phyloP scores from a whole-genome alignment of 2,329 filamentous ascomycete species.

The Cercospora sp. region DNA sequence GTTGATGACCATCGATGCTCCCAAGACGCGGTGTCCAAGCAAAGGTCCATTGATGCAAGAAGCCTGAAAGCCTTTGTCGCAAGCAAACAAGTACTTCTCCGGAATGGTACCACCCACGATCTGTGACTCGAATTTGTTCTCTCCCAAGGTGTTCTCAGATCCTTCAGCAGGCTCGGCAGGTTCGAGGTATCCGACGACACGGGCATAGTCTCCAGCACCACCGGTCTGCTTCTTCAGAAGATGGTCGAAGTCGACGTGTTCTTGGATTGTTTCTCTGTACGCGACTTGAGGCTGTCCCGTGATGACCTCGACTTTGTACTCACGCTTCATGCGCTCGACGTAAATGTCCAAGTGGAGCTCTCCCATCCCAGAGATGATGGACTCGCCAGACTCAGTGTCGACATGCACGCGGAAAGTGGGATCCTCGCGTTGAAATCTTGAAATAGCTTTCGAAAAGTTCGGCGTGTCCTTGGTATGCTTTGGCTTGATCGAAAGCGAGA shows the following conservation, averaged over 20 bases:
- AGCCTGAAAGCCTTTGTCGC: constrained; percentile 87
- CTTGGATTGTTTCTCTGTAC: constrained; percentile 89
- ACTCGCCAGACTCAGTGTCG: constrained; percentile 89
- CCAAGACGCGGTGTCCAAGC: constrained; percentile 89
- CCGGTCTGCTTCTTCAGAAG: constrained; percentile 93
- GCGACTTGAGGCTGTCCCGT: constrained; percentile 97
- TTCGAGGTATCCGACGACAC: constrained; percentile 89
- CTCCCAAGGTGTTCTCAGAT: constrained; percentile 58
- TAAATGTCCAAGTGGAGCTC: constrained; percentile 97
- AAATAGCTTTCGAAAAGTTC: constrained; percentile 98
- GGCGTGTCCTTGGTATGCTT: constrained; percentile 88
- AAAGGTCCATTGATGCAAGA: constrained; percentile 84
- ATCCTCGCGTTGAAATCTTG: constrained; percentile 96
- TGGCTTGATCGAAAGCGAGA: constrained; percentile 94
- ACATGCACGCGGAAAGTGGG: constrained; percentile 95
- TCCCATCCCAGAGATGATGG: constrained; percentile 97
- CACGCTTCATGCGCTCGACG: constrained; percentile 90
- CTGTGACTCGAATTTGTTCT: constrained; percentile 82
- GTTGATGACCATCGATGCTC: constrained; percentile 85
- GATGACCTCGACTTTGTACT: constrained; percentile 93
- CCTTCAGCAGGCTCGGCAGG: constrained; percentile 55
- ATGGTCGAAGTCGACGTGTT: constrained; percentile 82
- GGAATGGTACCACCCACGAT: constrained; percentile 87
- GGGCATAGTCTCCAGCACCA: constrained; percentile 91
- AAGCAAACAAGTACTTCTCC: constrained; percentile 93